phyloP scores from a whole-genome alignment of 2,329 filamentous ascomycete species.

The Epichloe coenophiala region DNA sequence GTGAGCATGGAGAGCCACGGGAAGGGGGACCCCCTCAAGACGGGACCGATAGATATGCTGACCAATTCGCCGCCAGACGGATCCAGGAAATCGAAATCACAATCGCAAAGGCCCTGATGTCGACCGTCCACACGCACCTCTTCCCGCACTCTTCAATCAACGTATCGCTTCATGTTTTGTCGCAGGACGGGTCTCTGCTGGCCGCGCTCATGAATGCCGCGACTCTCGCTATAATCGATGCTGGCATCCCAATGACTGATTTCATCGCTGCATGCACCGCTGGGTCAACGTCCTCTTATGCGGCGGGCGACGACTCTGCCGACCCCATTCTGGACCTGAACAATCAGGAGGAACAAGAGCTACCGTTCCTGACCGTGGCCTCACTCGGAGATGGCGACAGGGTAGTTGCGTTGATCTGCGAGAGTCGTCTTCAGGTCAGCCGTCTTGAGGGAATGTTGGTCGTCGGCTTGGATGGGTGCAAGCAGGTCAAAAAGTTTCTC shows the following conservation, averaged over 20 bases:
- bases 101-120: conserved; percentile 62
- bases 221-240: conserved; percentile 84
- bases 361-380: conserved; percentile 78
- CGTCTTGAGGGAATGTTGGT: conserved; percentile 86
- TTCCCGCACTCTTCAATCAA: conserved; percentile 81
- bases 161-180: conserved; percentile 74
- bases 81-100: conserved; percentile 70
- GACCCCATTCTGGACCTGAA: conserved; percentile 75
- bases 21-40: too few species aligned
- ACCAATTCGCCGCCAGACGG: conserved; percentile 38
- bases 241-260: conserved; percentile 88
- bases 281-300: conserved; percentile 58
- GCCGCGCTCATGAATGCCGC: conserved; percentile 84
- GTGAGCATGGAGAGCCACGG: conserved; percentile 31
- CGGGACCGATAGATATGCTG: background rate
- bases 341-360: conserved; percentile 66
- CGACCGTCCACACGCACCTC: conserved; percentile 69
- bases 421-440: conserved; percentile 71
- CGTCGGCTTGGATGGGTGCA: conserved; percentile 83
- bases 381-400: conserved; percentile 63
- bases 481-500: conserved; percentile 68
- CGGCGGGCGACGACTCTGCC: conserved; percentile 50
- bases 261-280: conserved; percentile 83
- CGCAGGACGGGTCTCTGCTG: conserved; percentile 79
- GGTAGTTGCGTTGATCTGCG: conserved; percentile 69